Base-by-base conservation (phyloP, 2,329 filamentous ascomycete species). In the Phialophora tarda region DNA sequence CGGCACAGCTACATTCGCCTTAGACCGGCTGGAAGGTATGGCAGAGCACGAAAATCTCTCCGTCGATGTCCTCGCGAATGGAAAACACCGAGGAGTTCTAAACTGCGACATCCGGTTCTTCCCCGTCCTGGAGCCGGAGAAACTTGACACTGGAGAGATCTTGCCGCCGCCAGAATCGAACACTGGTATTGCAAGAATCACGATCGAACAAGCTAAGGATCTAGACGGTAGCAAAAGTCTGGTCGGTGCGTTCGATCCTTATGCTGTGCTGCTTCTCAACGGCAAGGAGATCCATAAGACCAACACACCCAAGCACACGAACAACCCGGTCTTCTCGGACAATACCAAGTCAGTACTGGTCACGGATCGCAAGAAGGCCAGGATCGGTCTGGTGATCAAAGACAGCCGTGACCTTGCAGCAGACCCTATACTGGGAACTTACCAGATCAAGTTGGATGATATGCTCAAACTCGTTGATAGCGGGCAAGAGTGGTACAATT, bases 291-390 rank as follows among this genome's bases (percentile, higher is more conserved):
- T 98, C 4, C 93, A 97, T 74, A 85, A 88, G 64, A 96, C 93
- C 61, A 92, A 93, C 80, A 96, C 93, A 78, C 85, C 97, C 74
- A 99, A 98, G 85, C 90, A 94, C 68, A 98, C 93, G 67, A 99
- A 99, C 81, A 95, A 97, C 74, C 95, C 95, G 7, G 93, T 99
- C 74, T 99, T 93, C 89, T 90, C 94, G 62, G 90, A 98, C 75
- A 91, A 91, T 6, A 91, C 89, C 72, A 97, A 97, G 80, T 95
- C 99, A 76, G 88, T 99, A 72, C 87, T 99, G 68, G 94, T 99
- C 75, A 97, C 93, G 0, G 93, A 99, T 76, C 89, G 91, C 69
- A 96, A 93, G 81, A 89, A 88, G 76, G 93, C 95, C 64, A 95
- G 92, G 76, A 84, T 99, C 60, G 96, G 94, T 63, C 82, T 99